These are phyloP conservation scores for Primulina huaijiensis DNA, from an alignment of 257 asterid species.

Conservation along the genomic window DNA sequence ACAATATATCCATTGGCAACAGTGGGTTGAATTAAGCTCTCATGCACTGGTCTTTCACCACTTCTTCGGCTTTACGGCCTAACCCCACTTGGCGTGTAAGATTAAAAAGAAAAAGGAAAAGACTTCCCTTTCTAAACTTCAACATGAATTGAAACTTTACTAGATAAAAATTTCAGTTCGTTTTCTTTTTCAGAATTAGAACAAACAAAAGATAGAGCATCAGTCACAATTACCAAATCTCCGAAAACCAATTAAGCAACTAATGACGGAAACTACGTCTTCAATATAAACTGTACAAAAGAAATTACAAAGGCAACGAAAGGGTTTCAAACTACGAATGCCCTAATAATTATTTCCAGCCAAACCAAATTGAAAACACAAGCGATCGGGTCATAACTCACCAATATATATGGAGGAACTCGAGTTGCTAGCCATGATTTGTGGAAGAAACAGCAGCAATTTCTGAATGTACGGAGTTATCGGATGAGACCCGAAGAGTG, in stretches of 20 bases:
- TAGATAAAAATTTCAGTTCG: neutral
- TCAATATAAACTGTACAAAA: no score
- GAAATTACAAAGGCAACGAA: neutral
- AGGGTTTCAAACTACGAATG: neutral
- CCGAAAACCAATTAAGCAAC: neutral
- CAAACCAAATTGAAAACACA: neutral
- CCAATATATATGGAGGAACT: conserved; percentile 62
- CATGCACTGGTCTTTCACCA: neutral
- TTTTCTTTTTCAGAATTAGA: neutral
- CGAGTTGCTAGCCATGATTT: conserved; percentile 53
- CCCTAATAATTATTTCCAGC: neutral
- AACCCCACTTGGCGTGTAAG: no score
- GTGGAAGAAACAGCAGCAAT: neutral
- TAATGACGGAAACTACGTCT: neutral
- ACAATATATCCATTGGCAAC: neutral
- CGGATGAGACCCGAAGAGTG: neutral
- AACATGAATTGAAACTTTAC: neutral
- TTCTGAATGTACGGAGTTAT: neutral
- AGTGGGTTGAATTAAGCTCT: neutral
- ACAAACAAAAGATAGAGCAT: neutral
- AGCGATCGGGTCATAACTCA: conserved; percentile 23
- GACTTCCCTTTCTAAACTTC: neutral
- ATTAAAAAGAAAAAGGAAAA: no score
- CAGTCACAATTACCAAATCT: neutral
- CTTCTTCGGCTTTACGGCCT: no score